Evolutionary conservation across 805 yeast genomes (phyloP), one percentile per base, ranked within the genome.

Genomic region (Cyberlindnera veronae): DNA sequence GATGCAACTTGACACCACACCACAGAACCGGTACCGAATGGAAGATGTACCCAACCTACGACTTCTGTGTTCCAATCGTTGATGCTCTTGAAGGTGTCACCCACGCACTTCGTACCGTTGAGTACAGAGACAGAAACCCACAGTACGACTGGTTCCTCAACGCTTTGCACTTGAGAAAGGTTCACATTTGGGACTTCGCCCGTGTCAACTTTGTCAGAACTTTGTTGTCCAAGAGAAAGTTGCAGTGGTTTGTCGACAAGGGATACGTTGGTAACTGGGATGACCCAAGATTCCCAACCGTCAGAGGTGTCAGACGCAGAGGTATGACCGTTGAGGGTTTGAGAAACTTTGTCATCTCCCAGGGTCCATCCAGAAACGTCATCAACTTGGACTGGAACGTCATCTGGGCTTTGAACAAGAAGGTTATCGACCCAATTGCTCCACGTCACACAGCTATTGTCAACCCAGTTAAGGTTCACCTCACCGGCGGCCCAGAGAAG

Each of bases 241-340:
- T 93, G 62, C 99, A 95, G 72, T 93, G 99, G 99, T 89, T 93
- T 67, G 99, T 93, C 48, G 98, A 93, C 72, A 84, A 87, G 64
- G 71, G 77, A 31, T 73, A 83, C 55, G 99, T 93, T 44, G 58
- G 76, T 18, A 89, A 88, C 69, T 93, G 99, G 99, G 97, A 42
- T 61, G 99, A 93, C 66, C 99, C 99, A 55, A 79, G 99, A 66
- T 93, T 93, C 88, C 99, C 99, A 54, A 93, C 99, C 34, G 96
- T 93, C 29, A 83, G 98, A 67, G 99, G 99, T 72, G 96, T 91
- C 39, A 87, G 97, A 74, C 83, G 99, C 76, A 85, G 99, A 73
- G 99, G 99, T 72, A 93, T 93, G 99, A 81, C 96, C 29, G 95
- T 93, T 49, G 97, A 93, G 71, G 99, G 98, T 51, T 79, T 93